A percentile compares a stretch with the other conserved stretches of the same genome.
Conservation (phyloP, 345 rosid genomes). For the Tarenaya hassleriana region DNA sequence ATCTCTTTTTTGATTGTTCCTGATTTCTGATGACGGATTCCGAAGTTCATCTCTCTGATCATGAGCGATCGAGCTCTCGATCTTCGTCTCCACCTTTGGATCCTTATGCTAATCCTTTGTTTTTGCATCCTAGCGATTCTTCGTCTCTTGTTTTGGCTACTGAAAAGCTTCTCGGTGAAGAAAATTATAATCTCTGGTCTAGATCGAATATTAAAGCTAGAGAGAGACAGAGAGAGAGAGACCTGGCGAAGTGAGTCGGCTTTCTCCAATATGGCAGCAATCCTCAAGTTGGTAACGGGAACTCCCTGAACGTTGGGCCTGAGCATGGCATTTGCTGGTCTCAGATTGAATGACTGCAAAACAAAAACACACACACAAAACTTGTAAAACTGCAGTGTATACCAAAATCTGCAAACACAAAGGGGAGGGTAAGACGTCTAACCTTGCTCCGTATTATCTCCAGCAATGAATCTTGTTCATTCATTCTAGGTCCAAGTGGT, state of each 20-base stretch:
- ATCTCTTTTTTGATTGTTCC: too few species aligned
- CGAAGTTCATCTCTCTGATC: too few species aligned
- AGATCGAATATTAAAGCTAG: background rate
- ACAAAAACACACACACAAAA: background rate
- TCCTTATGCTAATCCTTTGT: too few species aligned
- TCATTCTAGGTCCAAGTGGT: constrained; percentile 41
- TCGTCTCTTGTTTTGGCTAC: too few species aligned
- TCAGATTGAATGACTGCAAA: constrained; percentile 77
- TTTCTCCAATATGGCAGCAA: constrained; percentile 93
- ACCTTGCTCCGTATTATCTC: constrained; percentile 90
- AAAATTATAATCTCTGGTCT: background rate
- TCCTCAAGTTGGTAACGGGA: constrained; percentile 77
- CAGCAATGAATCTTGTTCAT: constrained; percentile 71
- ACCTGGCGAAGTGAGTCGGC: constrained; percentile 97
- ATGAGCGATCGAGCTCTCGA: too few species aligned
- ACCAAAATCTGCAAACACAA: too few species aligned
- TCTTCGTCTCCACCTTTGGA: too few species aligned
- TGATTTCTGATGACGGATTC: too few species aligned
- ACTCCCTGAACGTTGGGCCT: constrained; percentile 61
- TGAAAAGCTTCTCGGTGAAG: too few species aligned
- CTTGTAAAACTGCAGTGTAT: background rate
- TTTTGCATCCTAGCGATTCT: too few species aligned
- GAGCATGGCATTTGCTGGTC: constrained; percentile 47
- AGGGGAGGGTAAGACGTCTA: background rate
- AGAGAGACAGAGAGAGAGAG: constrained; percentile 20